Evolutionary conservation across 345 rosid species (phyloP).

Genomic region (Gossypioides kirkii): DNA sequence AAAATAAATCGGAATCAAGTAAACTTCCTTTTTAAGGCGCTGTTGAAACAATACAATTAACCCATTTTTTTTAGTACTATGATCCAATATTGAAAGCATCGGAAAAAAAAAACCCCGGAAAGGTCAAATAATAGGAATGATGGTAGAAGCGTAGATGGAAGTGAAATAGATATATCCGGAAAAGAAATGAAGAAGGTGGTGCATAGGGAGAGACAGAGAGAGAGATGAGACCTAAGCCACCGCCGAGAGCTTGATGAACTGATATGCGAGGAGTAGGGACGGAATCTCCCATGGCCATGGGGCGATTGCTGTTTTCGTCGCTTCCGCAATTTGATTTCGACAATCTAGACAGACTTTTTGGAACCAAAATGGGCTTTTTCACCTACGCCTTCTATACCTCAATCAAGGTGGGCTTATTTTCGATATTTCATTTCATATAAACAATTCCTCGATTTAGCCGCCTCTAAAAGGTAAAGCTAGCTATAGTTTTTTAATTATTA

Average conservation of each 20-base stretch:
- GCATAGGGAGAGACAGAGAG: neutral
- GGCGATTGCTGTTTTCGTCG: constrained; percentile 15
- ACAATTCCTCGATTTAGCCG: too few species aligned
- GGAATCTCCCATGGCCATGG: constrained; percentile 48
- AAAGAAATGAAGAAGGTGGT: constrained; percentile 1
- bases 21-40: neutral
- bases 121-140: neutral
- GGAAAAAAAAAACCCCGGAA: neutral
- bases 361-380: constrained; percentile 7
- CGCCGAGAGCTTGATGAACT: constrained; percentile 76
- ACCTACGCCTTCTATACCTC: neutral
- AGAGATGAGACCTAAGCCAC: constrained; percentile 52
- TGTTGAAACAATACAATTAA: neutral
- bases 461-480: too few species aligned
- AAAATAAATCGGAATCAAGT: neutral
- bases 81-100: neutral
- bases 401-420: constrained; percentile 1
- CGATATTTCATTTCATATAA: too few species aligned
- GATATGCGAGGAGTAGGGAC: constrained; percentile 39
- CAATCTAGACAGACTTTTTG: neutral
- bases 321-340: constrained; percentile 1
- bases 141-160: neutral
- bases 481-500: too few species aligned
- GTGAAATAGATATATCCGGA: constrained; percentile 16
- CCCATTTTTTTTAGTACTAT: neutral